Percentiles rank a stretch among this genome's conserved stretches.
These are phyloP conservation scores for Cudoniella acicularis DNA, from an alignment of 495 filamentous ascomycete species.

Conservation along the genomic window DNA sequence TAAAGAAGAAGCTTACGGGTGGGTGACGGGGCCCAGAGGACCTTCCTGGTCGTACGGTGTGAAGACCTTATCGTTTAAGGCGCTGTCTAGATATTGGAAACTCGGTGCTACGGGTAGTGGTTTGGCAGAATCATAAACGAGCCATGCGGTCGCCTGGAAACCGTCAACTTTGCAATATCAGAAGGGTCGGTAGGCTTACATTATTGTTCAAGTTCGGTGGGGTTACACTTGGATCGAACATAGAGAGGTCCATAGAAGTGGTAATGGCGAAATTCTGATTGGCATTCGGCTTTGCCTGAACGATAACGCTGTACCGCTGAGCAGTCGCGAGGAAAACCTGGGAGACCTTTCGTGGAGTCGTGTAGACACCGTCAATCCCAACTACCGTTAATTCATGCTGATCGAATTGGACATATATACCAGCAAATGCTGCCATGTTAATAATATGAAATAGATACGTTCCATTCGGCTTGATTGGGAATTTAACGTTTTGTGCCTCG, in stretches of 20 bases:
- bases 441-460: conserved; percentile 76
- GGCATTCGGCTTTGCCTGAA: conserved; percentile 45
- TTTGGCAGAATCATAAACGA: conserved; percentile 48
- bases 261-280: conserved; percentile 15
- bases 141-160: background rate
- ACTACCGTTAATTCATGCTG: conserved; percentile 59
- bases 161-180: background rate
- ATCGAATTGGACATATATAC: conserved; percentile 68
- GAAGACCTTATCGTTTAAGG: background rate
- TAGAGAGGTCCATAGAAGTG: conserved; percentile 47
- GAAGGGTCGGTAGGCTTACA: background rate
- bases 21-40: background rate
- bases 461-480: conserved; percentile 59
- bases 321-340: conserved; percentile 48
- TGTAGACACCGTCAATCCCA: conserved; percentile 51
- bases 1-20: background rate
- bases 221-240: conserved; percentile 12
- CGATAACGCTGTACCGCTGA: conserved; percentile 37
- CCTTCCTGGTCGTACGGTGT: background rate
- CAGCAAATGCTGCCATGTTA: conserved; percentile 64
- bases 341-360: conserved; percentile 51
- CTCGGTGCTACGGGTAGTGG: conserved; percentile 43
- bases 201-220: conserved; percentile 2
- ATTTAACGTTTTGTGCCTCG: conserved; percentile 52
- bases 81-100: conserved; percentile 27